A percentile compares a stretch with the other conserved stretches of the same genome.
Evolutionary conservation across 164 flowering plant species (phyloP).

Genomic region (Echeveria elegans): DNA sequence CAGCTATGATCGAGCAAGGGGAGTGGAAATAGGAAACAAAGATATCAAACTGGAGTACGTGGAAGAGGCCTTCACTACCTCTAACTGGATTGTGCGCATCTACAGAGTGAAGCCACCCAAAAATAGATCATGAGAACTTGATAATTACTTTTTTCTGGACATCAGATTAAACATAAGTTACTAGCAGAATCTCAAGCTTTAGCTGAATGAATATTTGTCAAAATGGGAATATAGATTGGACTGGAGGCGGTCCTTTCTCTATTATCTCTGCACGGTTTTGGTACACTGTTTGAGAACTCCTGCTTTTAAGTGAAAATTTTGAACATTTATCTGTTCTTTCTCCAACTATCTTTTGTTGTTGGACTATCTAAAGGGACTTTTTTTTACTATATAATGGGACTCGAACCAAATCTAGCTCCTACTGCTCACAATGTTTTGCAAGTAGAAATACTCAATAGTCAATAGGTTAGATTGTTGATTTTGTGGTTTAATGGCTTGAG

Average conservation of each 20-base stretch:
- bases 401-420: no score
- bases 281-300: no score
- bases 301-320: no score
- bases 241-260: not conserved
- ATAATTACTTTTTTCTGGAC: not conserved
- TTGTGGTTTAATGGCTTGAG: no score
- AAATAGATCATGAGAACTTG: slow-evolving; percentile 56
- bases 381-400: no score
- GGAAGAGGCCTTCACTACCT: slow-evolving; percentile 97
- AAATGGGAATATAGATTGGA: not conserved
- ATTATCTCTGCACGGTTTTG: no score
- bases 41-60: slow-evolving; percentile 84
- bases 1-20: slow-evolving; percentile 96
- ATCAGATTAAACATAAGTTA: not conserved
- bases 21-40: slow-evolving; percentile 96
- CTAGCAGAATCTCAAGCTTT: slow-evolving; percentile 1
- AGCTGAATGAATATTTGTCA: not conserved
- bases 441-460: no score
- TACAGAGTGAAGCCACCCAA: slow-evolving; percentile 94
- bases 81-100: slow-evolving; percentile 97
- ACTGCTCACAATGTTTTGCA: no score
- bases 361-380: no score
- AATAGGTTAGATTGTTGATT: no score
- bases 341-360: no score
- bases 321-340: no score